Evolutionary conservation across 805 yeast species (phyloP).

Genomic region (Zygoascus bituminiphila): DNA sequence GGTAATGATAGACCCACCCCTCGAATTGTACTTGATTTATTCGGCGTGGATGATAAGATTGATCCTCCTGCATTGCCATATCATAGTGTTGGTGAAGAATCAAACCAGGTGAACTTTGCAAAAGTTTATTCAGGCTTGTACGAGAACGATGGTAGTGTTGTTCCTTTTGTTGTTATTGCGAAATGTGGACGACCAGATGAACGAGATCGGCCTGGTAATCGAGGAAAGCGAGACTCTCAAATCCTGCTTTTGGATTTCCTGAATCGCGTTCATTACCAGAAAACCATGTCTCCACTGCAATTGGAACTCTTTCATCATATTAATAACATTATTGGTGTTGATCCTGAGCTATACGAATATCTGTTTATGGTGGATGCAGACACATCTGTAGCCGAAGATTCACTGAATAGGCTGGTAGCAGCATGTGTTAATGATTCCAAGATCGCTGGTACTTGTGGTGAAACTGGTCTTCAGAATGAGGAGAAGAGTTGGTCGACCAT

Average conservation of each 20-base stretch:
- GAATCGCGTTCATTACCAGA: slow-evolving; percentile 50
- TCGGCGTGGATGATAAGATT: slow-evolving; percentile 39
- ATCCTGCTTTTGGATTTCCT: slow-evolving; percentile 49
- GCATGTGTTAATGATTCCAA: slow-evolving; percentile 51
- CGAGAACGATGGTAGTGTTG: slow-evolving; percentile 45
- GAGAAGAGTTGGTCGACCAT: slow-evolving; percentile 47
- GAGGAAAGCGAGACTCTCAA: slow-evolving; percentile 62
- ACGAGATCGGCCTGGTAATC: slow-evolving; percentile 45
- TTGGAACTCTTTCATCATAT: slow-evolving; percentile 45
- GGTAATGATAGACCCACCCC: slow-evolving; percentile 54
- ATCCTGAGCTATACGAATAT: slow-evolving; percentile 51
- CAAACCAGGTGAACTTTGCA: slow-evolving; percentile 51
- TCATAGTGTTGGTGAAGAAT: slow-evolving; percentile 53
- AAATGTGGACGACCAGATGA: slow-evolving; percentile 53
- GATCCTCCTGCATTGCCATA: slow-evolving; percentile 46
- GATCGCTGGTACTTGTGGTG: slow-evolving; percentile 57
- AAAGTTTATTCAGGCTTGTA: slow-evolving; percentile 57
- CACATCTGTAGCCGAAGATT: slow-evolving; percentile 45
- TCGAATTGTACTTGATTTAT: slow-evolving; percentile 39
- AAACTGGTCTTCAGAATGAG: slow-evolving; percentile 51
- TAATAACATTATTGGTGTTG: slow-evolving; percentile 51
- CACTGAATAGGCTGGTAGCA: slow-evolving; percentile 48
- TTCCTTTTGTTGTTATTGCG: slow-evolving; percentile 46
- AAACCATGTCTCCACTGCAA: slow-evolving; percentile 52
- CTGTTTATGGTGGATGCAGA: slow-evolving; percentile 58